A percentile compares a stretch with the other conserved stretches of the same genome.
Evolutionary conservation across 2,329 filamentous ascomycete species (phyloP).

Genomic region (Eutypa lata): DNA sequence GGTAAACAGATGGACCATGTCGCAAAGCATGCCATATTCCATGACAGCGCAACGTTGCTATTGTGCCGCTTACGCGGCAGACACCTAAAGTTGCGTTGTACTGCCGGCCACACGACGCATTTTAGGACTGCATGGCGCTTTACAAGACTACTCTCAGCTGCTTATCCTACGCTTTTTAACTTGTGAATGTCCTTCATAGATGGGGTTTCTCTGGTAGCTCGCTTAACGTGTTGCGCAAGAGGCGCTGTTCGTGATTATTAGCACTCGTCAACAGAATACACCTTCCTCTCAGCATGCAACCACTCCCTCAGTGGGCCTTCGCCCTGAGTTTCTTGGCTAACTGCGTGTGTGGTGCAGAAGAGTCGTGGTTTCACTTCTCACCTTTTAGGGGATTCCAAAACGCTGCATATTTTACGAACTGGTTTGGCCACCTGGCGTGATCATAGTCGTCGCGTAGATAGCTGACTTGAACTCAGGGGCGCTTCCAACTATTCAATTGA

Average conservation of each 20-base stretch:
- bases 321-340: neutral
- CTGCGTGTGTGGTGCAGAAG: neutral
- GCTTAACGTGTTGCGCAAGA: too few species aligned
- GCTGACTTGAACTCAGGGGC: constrained; percentile 29
- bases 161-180: too few species aligned
- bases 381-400: constrained; percentile 31
- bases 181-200: too few species aligned
- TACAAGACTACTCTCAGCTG: too few species aligned
- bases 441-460: neutral
- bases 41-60: too few species aligned
- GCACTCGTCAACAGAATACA: neutral
- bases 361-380: neutral
- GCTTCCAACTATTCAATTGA: constrained; percentile 60
- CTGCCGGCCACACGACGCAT: too few species aligned
- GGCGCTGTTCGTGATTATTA: neutral
- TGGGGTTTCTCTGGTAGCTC: too few species aligned
- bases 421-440: constrained; percentile 33
- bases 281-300: neutral
- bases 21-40: too few species aligned
- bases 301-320: neutral
- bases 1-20: neutral
- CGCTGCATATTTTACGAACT: constrained; percentile 53
- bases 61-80: too few species aligned
- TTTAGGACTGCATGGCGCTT: too few species aligned
- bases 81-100: too few species aligned